A percentile compares a stretch with the other conserved stretches of the same genome.
phyloP scores from a whole-genome alignment of 2,329 filamentous ascomycete species.

The Colletotrichum chrysophilum region DNA sequence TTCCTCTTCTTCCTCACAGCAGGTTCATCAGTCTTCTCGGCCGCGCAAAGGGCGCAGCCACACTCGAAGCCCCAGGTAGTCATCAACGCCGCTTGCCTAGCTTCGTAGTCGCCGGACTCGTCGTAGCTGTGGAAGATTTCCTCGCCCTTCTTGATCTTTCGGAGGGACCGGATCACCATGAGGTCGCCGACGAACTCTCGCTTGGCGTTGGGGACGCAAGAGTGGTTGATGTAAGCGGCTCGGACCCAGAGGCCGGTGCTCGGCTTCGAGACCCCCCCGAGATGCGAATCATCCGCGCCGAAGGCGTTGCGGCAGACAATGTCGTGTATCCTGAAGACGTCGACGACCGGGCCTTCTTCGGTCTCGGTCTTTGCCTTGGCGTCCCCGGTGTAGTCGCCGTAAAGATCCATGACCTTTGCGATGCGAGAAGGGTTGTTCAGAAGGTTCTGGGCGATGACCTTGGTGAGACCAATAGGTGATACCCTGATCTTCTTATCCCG shows the following conservation, averaged over 20 bases:
- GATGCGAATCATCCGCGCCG: conserved; percentile 31
- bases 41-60: conserved; percentile 36
- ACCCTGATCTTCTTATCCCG: conserved; percentile 33
- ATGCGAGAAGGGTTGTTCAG: conserved; percentile 31
- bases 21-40: conserved; percentile 29
- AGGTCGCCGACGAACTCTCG: conserved; percentile 44
- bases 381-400: conserved; percentile 31
- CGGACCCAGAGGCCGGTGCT: conserved; percentile 44
- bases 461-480: conserved; percentile 35
- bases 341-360: conserved; percentile 30
- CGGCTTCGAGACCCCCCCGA: conserved; percentile 31
- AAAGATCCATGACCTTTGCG: conserved; percentile 25
- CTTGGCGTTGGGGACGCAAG: conserved; percentile 39
- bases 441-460: conserved; percentile 28
- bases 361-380: not conserved
- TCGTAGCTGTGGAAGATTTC: conserved; percentile 38
- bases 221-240: conserved; percentile 48
- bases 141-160: conserved; percentile 34
- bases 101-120: conserved; percentile 29
- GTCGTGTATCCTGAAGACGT: conserved; percentile 36
- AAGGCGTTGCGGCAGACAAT: conserved; percentile 37
- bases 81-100: conserved; percentile 22
- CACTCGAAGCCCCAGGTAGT: conserved; percentile 44
- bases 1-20: conserved; percentile 23
- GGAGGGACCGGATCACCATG: conserved; percentile 40